Base-by-base conservation (phyloP, 164 flowering plant genomes). In the Berberis thunbergii region DNA sequence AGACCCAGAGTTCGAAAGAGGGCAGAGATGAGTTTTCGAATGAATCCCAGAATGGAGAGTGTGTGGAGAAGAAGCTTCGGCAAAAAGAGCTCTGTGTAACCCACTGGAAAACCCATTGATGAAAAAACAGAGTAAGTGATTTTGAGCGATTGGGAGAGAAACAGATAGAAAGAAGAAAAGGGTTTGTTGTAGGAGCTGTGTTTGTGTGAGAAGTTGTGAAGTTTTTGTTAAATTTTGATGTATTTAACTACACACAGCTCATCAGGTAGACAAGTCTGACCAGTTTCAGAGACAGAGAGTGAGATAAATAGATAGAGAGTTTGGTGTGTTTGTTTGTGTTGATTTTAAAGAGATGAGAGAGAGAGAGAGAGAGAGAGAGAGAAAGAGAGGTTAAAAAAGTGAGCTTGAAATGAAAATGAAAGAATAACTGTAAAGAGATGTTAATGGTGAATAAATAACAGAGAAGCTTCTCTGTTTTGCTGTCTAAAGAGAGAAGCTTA, bases 61-160 rank as follows among this genome's bases (percentile, higher is more conserved):
- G 78, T 60, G 70, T 79, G 83, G 41, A 89, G 64, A 52, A 93
- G 74, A 4, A 86, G 72, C 43, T 80, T 85, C 2, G 94, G 97
- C n/a, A 89, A 63, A 70, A 83, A 77, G 4, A 86, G 77, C 64
- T 89, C 94, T 1, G 94, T 77, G 81, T 88, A 88, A 0, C 90
- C 96, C 1, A 86, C 86, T 13, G 96, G 97, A 68, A 93, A 93
- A 1, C 98, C 98, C 97, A 93, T 89, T 54, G 12, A 38, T 26
- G 13, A 52, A 52, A 4, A 52, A 52, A 1, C 12, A 11, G 4
- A 52, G 58, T 12, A 49, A 41, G 61, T 26, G 26, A 26, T 26
- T 26, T 26, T 26, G 26, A 26, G 26, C 26, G 26, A 26, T 26
- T 26, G 26, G 26, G 26, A 53, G 2, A 26, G 57, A 46, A n/a